Evolutionary conservation across 768 basidiomycete genomes (phyloP), one percentile per base, ranked within the genome.

Genomic region (Phlebiopsis gigantea): DNA sequence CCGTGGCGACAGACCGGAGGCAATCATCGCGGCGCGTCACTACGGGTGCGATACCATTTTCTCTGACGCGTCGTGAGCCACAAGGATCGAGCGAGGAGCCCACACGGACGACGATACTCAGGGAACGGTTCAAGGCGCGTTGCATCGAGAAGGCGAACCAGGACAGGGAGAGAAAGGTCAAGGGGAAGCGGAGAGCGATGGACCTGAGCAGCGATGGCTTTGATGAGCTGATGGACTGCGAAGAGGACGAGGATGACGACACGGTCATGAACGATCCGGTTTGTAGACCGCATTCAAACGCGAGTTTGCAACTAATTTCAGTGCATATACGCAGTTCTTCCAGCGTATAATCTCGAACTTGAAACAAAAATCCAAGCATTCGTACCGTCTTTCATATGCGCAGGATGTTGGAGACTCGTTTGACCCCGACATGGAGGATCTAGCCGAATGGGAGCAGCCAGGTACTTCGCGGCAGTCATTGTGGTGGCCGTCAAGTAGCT

Each of bases 351-450:
- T 90, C 68, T 72, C 75, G 6, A 82, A 79, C 63, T 71, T 80
- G 12, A 76, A 74, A 29, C 72, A 76, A 10, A 83, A 78, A 62
- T 66, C 71, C 17, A 72, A 66, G 2, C 79, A 88, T 63, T 68
- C 75, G 1, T 88, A 84, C 61, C 77, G 79, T 8, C 65, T 87
- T 2, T 88, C 86, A 1, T 90, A 85, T 58, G 77, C 80, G 25
- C 65, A 72, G 17, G 86, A 88, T 56, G 87, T 90, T 2, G 88
- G 88, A 5, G 87, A 86, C 15, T 89, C 88, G 0, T 81, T 88
- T 57, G 88, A 90, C 65, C 88, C 88, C 4, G 81, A 82, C 65
- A 70, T 88, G 64, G 85, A 90, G 30, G 85, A 88, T 56, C 67
- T 79, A 4, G 70, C 62, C 21, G 64, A 67, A n/a, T 88, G 85